Percentiles rank a stretch among this genome's conserved stretches.
phyloP scores from a whole-genome alignment of 73 alveolate genomes.

The Halteria grandinella region DNA sequence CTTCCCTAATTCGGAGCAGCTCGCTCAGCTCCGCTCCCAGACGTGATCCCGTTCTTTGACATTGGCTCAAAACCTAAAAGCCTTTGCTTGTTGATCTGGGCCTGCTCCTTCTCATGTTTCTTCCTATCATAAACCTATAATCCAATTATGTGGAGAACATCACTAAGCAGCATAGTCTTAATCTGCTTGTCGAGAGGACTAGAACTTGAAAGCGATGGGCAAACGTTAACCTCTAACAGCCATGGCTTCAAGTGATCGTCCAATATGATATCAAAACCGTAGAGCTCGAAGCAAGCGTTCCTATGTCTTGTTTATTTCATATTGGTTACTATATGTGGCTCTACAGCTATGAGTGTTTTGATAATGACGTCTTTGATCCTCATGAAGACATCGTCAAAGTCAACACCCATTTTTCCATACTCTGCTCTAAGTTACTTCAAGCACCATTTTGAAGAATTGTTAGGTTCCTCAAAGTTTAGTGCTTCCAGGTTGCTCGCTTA shows the following conservation, averaged over 20 bases:
- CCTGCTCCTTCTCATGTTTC: constrained; percentile 47
- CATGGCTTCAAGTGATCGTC: constrained; percentile 93
- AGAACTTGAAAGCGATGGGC: constrained; percentile 91
- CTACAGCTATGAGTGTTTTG: constrained; percentile 79
- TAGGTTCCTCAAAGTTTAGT: constrained; percentile 61
- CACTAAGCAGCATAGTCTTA: constrained; percentile 89
- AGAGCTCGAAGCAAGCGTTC: constrained; percentile 93
- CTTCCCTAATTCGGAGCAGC: no score
- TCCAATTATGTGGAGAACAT: constrained; percentile 73
- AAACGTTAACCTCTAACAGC: constrained; percentile 94
- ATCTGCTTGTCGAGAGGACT: constrained; percentile 85
- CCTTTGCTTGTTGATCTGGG: constrained; percentile 27
- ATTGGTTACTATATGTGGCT: constrained; percentile 75
- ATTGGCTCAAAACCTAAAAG: constrained; percentile 50
- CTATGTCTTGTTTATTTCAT: constrained; percentile 60
- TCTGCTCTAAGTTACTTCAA: constrained; percentile 68
- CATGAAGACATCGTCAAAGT: constrained; percentile 61
- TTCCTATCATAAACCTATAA: constrained; percentile 20
- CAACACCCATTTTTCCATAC: constrained; percentile 70
- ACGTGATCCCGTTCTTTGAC: no score
- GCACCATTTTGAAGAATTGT: constrained; percentile 86
- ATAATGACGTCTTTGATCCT: constrained; percentile 80
- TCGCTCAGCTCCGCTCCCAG: no score
- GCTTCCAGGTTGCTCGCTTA: constrained; percentile 18
- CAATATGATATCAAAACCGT: constrained; percentile 96